Conservation (phyloP, 164 flowering plant genomes). For the Kingdonia uniflora region DNA sequence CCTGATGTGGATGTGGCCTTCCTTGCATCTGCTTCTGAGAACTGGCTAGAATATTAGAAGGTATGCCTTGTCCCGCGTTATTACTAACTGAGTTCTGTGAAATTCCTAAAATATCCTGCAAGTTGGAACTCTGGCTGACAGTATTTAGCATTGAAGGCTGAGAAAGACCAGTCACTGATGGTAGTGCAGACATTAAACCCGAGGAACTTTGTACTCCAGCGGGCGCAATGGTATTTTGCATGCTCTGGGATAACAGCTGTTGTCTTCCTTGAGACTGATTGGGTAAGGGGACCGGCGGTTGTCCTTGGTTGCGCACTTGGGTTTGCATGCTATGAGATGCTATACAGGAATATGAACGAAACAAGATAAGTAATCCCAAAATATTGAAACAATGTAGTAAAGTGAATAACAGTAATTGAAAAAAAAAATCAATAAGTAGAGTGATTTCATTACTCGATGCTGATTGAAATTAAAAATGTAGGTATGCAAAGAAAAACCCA, state of each 20-base stretch:
- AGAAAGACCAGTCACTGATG: slow-evolving; percentile 35
- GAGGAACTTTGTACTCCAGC: slow-evolving; percentile 44
- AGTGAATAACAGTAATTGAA: no score
- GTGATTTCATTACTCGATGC: no score
- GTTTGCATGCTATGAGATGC: slow-evolving; percentile 31
- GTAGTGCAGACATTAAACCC: slow-evolving; percentile 33
- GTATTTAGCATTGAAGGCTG: slow-evolving; percentile 40
- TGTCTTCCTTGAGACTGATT: slow-evolving; percentile 60
- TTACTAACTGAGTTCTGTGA: slow-evolving; percentile 38
- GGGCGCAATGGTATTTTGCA: slow-evolving; percentile 30
- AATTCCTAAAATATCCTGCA: slow-evolving; percentile 52
- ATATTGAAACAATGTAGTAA: background rate
- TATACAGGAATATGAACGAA: background rate
- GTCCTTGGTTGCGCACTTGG: slow-evolving; percentile 54
- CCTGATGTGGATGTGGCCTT: slow-evolving; percentile 47
- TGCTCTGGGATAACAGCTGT: slow-evolving; percentile 33
- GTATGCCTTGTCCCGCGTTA: slow-evolving; percentile 39
- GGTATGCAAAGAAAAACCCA: no score
- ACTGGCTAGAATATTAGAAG: slow-evolving; percentile 45
- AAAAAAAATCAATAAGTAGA: no score
- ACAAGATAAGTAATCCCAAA: background rate
- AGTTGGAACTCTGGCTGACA: slow-evolving; percentile 35
- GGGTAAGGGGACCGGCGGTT: slow-evolving; percentile 26
- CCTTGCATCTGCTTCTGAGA: slow-evolving; percentile 64
- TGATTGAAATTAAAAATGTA: no score